Evolutionary conservation across 2,329 filamentous ascomycete genomes (phyloP), one percentile per base, ranked within the genome.

Genomic region (Colletotrichum sp.): DNA sequence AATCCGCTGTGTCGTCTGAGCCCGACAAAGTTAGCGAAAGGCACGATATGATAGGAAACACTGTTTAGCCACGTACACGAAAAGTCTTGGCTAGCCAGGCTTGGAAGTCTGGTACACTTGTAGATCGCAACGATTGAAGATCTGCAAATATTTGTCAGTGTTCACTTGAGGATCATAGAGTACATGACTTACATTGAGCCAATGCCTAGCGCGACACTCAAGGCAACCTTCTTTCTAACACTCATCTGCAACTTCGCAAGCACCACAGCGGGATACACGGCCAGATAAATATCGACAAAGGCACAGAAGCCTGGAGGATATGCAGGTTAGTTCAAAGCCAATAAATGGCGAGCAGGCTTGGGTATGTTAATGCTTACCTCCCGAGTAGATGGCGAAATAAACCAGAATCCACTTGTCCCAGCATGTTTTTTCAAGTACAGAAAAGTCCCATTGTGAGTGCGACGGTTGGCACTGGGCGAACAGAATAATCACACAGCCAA

Each of bases 401-500:
- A 88, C 83, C 5, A 87, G 78, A 57, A 85, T 81, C 76, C 76
- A 80, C 19, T 75, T 80, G 76, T 80, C 81, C 79, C 82, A 83
- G 78, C 84, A 88, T 8, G 55, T 82, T n/a, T 61, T 61, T 5
- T 83, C 79, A 27, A 19, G 19, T 4, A 84, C 80, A 4, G 79
- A 78, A 22, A 82, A 80, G 65, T 84, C 78, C 88, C 88, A 89
- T 27, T 85, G 80, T 0, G 85, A 83, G 28, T 74, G 57, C 5
- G 78, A 73, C 0, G 88, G 87, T 3, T 79, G 80, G 78, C 88
- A 89, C 74, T 85, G 86, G 2, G 82, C 85, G 52, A 87, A 85
- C 2, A 87, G 77, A 8, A 88, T 81, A 19, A 87, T 76, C 22
- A 88, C 82, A 57, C 82, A 85, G 9, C 81, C 80, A 1, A 83